These are phyloP conservation scores for Hirsutella thompsonii DNA, from an alignment of 2,329 filamentous ascomycete genomes.

Conservation along the genomic window DNA sequence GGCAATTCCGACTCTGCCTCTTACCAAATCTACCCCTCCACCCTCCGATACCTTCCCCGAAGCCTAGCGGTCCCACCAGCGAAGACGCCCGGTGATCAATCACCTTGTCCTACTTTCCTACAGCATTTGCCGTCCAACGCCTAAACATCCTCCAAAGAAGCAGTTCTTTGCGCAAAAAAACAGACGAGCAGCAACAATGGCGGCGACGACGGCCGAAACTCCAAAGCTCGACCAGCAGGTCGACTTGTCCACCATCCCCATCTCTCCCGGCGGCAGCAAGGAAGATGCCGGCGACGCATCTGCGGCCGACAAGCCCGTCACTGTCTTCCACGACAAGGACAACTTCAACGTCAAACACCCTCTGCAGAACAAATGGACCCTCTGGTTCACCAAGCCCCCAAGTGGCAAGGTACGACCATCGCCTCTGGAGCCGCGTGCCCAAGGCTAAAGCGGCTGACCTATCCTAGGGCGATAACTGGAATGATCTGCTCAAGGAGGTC, in stretches of 20 bases:
- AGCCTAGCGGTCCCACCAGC: not conserved
- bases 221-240: constrained; percentile 39
- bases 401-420: constrained; percentile 65
- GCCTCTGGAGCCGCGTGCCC: not conserved
- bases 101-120: not conserved
- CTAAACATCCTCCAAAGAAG: not conserved
- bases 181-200: constrained; percentile 16
- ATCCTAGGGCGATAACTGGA: constrained; percentile 87
- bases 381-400: constrained; percentile 98
- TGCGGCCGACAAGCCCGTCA: constrained; percentile 54
- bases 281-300: constrained; percentile 35
- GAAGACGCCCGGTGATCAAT: not conserved
- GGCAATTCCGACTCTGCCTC: constrained; percentile 11
- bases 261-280: constrained; percentile 48
- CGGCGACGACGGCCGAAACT: constrained; percentile 18
- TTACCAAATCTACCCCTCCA: constrained; percentile 3
- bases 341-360: constrained; percentile 99
- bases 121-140: not conserved
- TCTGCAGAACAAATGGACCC: constrained; percentile 92
- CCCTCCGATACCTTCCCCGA: not conserved
- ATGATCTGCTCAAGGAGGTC: constrained; percentile 93
- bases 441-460: not conserved
- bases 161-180: not conserved
- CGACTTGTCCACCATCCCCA: constrained; percentile 55
- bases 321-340: constrained; percentile 94